A percentile compares a stretch with the other conserved stretches of the same genome.
phyloP scores from a whole-genome alignment of 2,329 filamentous ascomycete species.

The Magnaporthiopsis poae region DNA sequence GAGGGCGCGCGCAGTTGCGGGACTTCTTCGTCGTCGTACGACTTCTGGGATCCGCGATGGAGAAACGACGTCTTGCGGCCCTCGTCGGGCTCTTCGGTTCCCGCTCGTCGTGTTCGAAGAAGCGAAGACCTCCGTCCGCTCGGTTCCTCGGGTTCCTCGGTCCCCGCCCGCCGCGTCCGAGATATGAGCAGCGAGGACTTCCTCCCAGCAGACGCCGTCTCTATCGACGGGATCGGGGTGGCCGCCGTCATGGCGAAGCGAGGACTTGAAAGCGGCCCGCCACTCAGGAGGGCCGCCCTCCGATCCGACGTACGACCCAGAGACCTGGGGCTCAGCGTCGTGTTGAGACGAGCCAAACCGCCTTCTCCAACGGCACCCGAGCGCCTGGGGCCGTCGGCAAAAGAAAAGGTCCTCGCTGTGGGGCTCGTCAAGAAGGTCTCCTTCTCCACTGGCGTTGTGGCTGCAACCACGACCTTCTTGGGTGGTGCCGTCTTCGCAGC shows the following conservation, averaged over 20 bases:
- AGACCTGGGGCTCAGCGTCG: slow-evolving; percentile 25
- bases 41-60: slow-evolving; percentile 33
- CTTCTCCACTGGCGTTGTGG: slow-evolving; percentile 15
- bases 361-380: slow-evolving; percentile 33
- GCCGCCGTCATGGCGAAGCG: slow-evolving; percentile 28
- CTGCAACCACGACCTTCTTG: slow-evolving; percentile 14
- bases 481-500: slow-evolving; percentile 25
- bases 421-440: slow-evolving; percentile 11
- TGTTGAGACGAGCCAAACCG: slow-evolving; percentile 22
- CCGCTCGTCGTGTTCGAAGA: slow-evolving; percentile 34
- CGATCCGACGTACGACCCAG: slow-evolving; percentile 45
- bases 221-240: slow-evolving; percentile 21
- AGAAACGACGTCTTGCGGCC: slow-evolving; percentile 35
- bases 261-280: slow-evolving; percentile 36
- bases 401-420: slow-evolving; percentile 1
- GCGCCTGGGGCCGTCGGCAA: slow-evolving; percentile 26
- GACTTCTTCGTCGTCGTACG: slow-evolving; percentile 38
- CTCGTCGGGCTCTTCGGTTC: slow-evolving; percentile 40
- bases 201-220: slow-evolving; percentile 31
- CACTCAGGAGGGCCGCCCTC: slow-evolving; percentile 36
- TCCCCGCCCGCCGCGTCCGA: slow-evolving; percentile 35
- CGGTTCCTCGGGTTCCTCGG: slow-evolving; percentile 38
- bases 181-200: slow-evolving; percentile 41
- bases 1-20: slow-evolving; percentile 46
- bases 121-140: slow-evolving; percentile 38